These are phyloP conservation scores for Eragrostis curvula DNA, from an alignment of 176 grass and related monocot genomes.

Conservation along the genomic window DNA sequence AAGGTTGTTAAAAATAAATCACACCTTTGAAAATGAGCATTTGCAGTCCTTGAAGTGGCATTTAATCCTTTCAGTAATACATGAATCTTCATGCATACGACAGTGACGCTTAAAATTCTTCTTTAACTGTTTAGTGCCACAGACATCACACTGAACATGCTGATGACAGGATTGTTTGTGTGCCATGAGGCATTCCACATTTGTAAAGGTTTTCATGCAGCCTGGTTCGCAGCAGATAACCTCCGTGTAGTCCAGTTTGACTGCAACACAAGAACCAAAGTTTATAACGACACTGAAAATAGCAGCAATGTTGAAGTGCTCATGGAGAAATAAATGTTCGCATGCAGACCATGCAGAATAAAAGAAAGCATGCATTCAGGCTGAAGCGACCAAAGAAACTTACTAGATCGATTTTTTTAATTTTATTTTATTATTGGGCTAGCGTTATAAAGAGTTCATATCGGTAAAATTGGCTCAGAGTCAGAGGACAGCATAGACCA, in stretches of 20 bases:
- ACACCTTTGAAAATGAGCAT: conserved; percentile 77
- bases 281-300: neutral
- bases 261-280: conserved; percentile 41
- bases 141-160: conserved; percentile 61
- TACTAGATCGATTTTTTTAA: neutral
- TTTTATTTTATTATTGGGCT: too few species aligned
- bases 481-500: neutral
- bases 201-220: conserved; percentile 67
- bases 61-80: conserved; percentile 47
- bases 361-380: neutral
- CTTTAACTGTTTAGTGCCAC: conserved; percentile 75
- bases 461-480: neutral
- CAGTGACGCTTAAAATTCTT: conserved; percentile 80
- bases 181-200: conserved; percentile 62
- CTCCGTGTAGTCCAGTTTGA: conserved; percentile 68
- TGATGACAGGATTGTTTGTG: conserved; percentile 65
- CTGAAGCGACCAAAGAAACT: neutral
- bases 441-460: conserved; percentile 10
- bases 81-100: conserved; percentile 61
- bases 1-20: conserved; percentile 17
- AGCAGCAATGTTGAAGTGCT: neutral
- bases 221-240: conserved; percentile 67
- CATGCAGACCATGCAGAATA: neutral
- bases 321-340: neutral
- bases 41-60: conserved; percentile 68